Conservation (phyloP, 2,329 filamentous ascomycete species). For the Colletotrichum incanum region DNA sequence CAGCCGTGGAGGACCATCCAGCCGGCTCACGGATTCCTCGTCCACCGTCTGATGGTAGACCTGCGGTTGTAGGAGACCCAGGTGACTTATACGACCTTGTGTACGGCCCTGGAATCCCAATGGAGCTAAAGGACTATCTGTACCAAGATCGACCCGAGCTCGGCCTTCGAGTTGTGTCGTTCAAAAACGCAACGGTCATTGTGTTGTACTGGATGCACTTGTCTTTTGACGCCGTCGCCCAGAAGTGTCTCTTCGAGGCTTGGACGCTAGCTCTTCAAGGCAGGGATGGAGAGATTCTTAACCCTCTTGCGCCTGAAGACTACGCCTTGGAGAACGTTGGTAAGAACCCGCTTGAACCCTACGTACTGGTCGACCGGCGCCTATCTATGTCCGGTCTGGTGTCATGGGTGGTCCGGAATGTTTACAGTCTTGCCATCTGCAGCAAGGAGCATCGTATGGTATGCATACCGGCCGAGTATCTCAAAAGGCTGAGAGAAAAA, state of each 20-base stretch:
- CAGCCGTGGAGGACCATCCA: conserved; percentile 53
- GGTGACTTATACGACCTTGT: conserved; percentile 21
- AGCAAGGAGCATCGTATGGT: neutral
- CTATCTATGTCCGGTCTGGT: neutral
- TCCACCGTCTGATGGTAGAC: conserved; percentile 33
- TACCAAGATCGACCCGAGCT: conserved; percentile 57
- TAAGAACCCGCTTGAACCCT: neutral
- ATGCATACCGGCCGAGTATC: conserved; percentile 4
- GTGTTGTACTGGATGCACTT: conserved; percentile 58
- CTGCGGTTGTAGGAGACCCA: conserved; percentile 48
- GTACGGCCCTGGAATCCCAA: conserved; percentile 45
- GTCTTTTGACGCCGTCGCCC: conserved; percentile 58
- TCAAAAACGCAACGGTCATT: conserved; percentile 59
- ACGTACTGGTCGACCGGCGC: neutral
- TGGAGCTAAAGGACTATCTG: conserved; percentile 54
- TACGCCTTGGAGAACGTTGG: neutral
- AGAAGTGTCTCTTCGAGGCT: conserved; percentile 29
- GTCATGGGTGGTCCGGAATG: neutral
- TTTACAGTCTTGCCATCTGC: neutral
- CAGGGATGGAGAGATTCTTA: neutral
- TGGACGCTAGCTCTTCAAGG: conserved; percentile 12
- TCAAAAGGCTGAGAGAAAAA: neutral
- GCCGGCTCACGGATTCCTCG: conserved; percentile 51
- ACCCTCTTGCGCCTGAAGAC: neutral
- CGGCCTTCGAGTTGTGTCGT: conserved; percentile 59